Base-by-base conservation (phyloP, 2,329 filamentous ascomycete species). In the Diaporthe sp. region DNA sequence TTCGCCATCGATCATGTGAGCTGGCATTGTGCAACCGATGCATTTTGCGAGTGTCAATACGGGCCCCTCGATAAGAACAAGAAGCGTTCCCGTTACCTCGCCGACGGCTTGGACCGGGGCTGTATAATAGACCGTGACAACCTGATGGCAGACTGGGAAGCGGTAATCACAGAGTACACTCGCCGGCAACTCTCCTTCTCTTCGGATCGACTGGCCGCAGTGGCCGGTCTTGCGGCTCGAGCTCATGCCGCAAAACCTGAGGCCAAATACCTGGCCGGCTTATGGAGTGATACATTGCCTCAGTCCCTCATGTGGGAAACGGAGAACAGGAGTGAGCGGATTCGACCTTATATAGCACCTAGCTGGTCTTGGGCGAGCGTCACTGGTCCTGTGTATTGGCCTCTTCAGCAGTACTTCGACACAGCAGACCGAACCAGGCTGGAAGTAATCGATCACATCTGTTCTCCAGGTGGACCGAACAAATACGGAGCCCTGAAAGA, bases 341-440 rank as follows among this genome's bases (percentile, higher is more conserved):
- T 61, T 1, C 71, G 15, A 13, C 71, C 55, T 4, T 42, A 37
- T 13, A 61, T 72, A 22, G 57, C 57, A 3, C 55, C 71, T 1
- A 63, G 55, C 10, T 72, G 71, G 57, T 61, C 71, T 4, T 72
- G 71, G 71, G 20, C 55, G n/a, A 55, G 39, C 13, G 17, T 61
- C 22, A 72, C 70, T 4, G 55, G 55, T 4, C 4, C 7, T 7
- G 70, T 47, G 25, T 1, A 0, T 5, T 71, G 68, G 68, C 3
- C 7, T 0, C 15, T 12, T 2, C 17, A 25, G 6, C 8, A 47
- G 0, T 22, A 13, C 0, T 7, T 47, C 25, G 60, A 31, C 8
- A 31, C 39, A 1, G 0, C 0, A 0, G 60, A 65, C 10, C 60
- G 4, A 31, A 22, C 39, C 1, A 65, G 5, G 25, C n/a, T 47